These are phyloP conservation scores for Athelia psychrophila DNA, from an alignment of 1,284 basidiomycete genomes.

Conservation along the genomic window DNA sequence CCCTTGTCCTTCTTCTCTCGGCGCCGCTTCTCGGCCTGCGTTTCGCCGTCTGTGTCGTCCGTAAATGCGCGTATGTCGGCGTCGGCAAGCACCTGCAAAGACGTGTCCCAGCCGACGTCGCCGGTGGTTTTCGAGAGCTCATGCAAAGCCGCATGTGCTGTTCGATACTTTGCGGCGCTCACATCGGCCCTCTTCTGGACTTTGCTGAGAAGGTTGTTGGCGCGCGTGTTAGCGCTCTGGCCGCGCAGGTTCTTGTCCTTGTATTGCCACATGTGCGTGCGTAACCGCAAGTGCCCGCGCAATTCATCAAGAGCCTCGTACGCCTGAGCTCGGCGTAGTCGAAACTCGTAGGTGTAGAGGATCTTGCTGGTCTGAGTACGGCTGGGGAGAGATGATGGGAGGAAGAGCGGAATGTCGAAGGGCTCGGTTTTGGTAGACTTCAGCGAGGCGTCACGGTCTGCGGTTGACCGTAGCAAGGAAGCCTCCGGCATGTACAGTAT, in stretches of 20 bases:
- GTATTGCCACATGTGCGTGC: constrained; percentile 5
- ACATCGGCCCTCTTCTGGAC: neutral
- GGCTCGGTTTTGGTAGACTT: constrained; percentile 3
- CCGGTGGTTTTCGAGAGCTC: neutral
- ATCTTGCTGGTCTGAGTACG: neutral
- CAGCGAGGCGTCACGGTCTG: no score
- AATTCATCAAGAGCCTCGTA: constrained; percentile 3
- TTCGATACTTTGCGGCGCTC: neutral
- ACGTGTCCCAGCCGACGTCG: neutral
- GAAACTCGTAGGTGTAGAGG: constrained; percentile 5
- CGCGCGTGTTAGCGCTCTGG: constrained; percentile 5
- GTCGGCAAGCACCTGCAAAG: neutral
- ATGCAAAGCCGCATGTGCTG: neutral
- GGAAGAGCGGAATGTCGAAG: constrained; percentile 5
- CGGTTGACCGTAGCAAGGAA: no score
- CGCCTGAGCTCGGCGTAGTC: constrained; percentile 7
- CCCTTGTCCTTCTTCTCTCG: neutral
- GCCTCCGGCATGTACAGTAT: constrained; percentile 6
- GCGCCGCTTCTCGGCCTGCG: no score
- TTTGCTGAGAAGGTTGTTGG: neutral
- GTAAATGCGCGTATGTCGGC: neutral
- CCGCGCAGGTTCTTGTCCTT: constrained; percentile 11
- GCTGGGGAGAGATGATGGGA: constrained; percentile 6
- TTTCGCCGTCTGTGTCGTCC: no score
- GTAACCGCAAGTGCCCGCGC: constrained; percentile 6